These are phyloP conservation scores for Zalaria sp. DNA, from an alignment of 2,329 filamentous ascomycete genomes.

Conservation along the genomic window DNA sequence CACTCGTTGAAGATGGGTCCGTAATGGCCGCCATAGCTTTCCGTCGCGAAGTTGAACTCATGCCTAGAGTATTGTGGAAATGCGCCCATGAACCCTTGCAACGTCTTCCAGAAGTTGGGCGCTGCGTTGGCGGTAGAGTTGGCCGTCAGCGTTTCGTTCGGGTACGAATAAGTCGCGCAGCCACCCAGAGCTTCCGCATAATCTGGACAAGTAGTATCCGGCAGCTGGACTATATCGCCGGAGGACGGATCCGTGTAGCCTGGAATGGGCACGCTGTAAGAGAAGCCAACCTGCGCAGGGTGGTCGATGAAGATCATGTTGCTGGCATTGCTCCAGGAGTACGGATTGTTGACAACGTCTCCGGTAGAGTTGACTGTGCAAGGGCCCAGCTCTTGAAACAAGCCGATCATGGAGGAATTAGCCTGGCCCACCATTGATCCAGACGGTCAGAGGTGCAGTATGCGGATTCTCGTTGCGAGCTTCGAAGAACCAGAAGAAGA, in stretches of 20 bases:
- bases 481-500: slow-evolving; percentile 46
- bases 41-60: slow-evolving; percentile 18
- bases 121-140: slow-evolving; percentile 40
- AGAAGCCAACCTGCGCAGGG: slow-evolving; percentile 45
- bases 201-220: slow-evolving; percentile 34
- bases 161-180: slow-evolving; percentile 43
- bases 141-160: slow-evolving; percentile 35
- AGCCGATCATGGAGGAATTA: slow-evolving; percentile 42
- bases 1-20: slow-evolving; percentile 14
- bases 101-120: slow-evolving; percentile 45
- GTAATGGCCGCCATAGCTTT: slow-evolving; percentile 17
- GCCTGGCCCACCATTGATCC: slow-evolving; percentile 48
- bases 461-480: slow-evolving; percentile 34
- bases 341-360: slow-evolving; percentile 43
- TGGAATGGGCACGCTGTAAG: slow-evolving; percentile 34
- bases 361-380: slow-evolving; percentile 34
- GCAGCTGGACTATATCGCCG: slow-evolving; percentile 26
- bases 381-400: slow-evolving; percentile 38
- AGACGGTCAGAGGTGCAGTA: slow-evolving; percentile 44
- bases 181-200: slow-evolving; percentile 26
- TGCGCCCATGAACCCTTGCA: slow-evolving; percentile 49
- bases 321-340: slow-evolving; percentile 48
- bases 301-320: slow-evolving; percentile 62
- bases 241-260: slow-evolving; percentile 21
- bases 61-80: slow-evolving; percentile 29